A percentile compares a stretch with the other conserved stretches of the same genome.
These are phyloP conservation scores for Syzygium malaccense DNA, from an alignment of 441 rosid genomes.

Conservation along the genomic window DNA sequence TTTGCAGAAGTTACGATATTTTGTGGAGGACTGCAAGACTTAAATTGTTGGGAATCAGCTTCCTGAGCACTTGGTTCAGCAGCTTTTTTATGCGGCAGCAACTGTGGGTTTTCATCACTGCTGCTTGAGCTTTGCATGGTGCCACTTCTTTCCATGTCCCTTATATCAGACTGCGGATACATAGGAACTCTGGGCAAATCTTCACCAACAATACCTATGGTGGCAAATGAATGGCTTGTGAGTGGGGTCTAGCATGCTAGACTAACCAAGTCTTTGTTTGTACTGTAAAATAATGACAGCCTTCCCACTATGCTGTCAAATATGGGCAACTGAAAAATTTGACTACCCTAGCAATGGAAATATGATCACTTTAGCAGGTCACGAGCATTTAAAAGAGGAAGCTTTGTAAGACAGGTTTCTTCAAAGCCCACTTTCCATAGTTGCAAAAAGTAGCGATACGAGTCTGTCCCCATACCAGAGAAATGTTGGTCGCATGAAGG, in stretches of 20 bases:
- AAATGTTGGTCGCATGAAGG: background rate
- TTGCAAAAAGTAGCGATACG: background rate
- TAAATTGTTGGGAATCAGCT: conserved; percentile 26
- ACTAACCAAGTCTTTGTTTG: background rate
- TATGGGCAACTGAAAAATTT: background rate
- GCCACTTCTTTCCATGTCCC: conserved; percentile 36
- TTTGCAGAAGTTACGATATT: conserved; percentile 28
- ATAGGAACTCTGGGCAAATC: conserved; percentile 46
- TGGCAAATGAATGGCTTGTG: conserved; percentile 2
- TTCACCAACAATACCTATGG: conserved; percentile 35
- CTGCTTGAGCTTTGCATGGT: conserved; percentile 28
- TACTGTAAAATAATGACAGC: background rate
- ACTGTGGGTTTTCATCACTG: conserved; percentile 30
- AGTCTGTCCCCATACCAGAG: background rate
- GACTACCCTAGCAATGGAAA: background rate
- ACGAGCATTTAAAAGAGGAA: background rate
- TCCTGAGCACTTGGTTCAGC: conserved; percentile 29
- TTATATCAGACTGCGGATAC: conserved; percentile 38
- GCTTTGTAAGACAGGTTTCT: background rate
- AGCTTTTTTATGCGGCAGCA: conserved; percentile 25
- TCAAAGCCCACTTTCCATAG: background rate
- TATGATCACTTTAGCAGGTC: background rate
- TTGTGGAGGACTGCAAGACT: conserved; percentile 29
- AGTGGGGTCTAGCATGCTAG: background rate
- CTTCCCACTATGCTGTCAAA: background rate